Conservation (phyloP, 1,284 basidiomycete species). For the Pterula multifida region DNA sequence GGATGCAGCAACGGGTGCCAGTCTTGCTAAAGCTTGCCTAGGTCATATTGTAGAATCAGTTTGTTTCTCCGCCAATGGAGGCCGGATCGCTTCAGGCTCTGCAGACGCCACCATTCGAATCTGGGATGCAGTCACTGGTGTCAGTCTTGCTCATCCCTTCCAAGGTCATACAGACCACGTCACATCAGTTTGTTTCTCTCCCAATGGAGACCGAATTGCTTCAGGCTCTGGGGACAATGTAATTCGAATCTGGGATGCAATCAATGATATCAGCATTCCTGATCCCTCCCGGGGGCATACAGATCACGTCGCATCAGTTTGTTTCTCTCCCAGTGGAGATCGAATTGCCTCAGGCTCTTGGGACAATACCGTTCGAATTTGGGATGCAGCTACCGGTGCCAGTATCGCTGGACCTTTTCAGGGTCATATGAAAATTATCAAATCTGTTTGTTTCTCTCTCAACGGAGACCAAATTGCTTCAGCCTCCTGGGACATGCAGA, state of each 20-base stretch:
- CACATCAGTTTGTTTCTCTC: background rate
- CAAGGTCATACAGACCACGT: background rate
- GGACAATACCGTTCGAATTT: background rate
- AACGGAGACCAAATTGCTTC: background rate
- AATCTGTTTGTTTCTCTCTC: background rate
- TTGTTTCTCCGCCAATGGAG: background rate
- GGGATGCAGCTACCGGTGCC: background rate
- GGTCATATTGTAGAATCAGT: background rate
- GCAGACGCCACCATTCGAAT: background rate
- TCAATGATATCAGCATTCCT: background rate
- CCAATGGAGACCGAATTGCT: background rate
- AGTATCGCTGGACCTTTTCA: background rate
- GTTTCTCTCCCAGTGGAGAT: background rate
- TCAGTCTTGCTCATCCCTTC: background rate
- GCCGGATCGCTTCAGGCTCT: background rate
- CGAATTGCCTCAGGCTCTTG: background rate
- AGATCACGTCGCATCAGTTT: background rate
- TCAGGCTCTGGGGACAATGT: background rate
- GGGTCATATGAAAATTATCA: background rate
- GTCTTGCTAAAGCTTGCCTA: background rate
- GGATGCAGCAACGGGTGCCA: background rate
- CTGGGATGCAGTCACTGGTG: background rate
- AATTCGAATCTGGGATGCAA: background rate
- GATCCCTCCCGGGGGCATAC: background rate
- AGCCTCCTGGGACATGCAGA: background rate